Evolutionary conservation across 768 basidiomycete genomes (phyloP), one percentile per base, ranked within the genome.

Genomic region (Trametes villosa): DNA sequence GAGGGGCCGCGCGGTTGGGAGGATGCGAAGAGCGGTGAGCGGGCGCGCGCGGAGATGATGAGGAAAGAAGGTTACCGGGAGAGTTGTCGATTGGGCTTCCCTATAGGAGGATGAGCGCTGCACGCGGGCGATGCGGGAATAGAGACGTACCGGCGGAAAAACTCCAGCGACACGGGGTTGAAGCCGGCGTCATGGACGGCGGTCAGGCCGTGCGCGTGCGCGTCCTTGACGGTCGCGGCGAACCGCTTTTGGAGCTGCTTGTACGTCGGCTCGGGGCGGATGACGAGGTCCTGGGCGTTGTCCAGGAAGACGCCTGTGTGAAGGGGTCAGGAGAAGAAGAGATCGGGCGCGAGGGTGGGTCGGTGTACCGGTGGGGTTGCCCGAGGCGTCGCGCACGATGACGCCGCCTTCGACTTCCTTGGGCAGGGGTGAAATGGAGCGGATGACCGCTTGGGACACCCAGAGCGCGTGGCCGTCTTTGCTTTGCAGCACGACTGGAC

Each of bases 381-480:
- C 91, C 27, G 71, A 55, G 3, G 72, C 73, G 72, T 94, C 87
- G 9, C 90, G 84, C 15, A 93, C 71, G 53, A 96, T 89, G 34
- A 89, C 68, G 5, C 95, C 95, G 7, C 95, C 96, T 45, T 92
- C 89, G 1, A 96, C 82, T 24, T 76, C 69, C 8, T 82, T 77
- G 2, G 94, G 91, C 24, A 93, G 79, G 17, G 86, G 84, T 9
- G 78, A 74, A 66, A 89, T 87, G 1, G 68, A 65, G 57, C 81
- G 75, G 3, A 96, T 75, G 2, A 87, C 83, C 45, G 74, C 80
- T 4, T 78, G 77, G 4, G 92, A 94, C 13, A 93, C 85, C 95
- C 95, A 96, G 7, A 92, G 77, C 0, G 92, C 93, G 74, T 96
- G 95, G 7, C 87, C 88, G 72, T 97, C 95, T 60, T 95, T 91